Evolutionary conservation across 768 basidiomycete species (phyloP), one percentile per base, ranked within the genome.

Genomic region (Leucocoprinus birnbaumii): DNA sequence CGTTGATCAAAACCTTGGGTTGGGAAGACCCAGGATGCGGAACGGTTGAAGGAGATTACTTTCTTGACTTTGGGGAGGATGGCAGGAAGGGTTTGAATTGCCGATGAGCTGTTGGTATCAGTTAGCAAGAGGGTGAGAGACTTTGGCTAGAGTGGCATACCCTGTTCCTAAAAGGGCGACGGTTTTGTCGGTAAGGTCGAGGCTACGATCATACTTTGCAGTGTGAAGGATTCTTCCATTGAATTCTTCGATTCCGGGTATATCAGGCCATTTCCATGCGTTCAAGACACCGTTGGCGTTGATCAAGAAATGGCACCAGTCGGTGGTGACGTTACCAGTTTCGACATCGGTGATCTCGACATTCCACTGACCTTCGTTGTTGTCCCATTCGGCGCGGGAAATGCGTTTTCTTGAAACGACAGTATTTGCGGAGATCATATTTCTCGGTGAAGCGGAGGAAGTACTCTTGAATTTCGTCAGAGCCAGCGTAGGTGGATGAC

Each of bases 121-220:
- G 3, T 2, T 51, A 34, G 26, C 3, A n/a, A n/a, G n/a, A n/a
- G n/a, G 46, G 16, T 24, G 16, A 21, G 31, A 14, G 25, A 44
- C 14, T 21, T 26, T 21, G 19, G n/a, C 21, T 3, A 34, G 21
- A 18, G 25, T 24, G 3, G 53, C 64, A 46, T 38, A 70, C 70
- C 70, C 69, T 52, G 69, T 71, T 56, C 80, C 79, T 70, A 64
- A 71, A 51, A 66, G 64, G 57, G 59, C 72, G 62, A 63, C 71
- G 61, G 48, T 71, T 67, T 67, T 74, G 46, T 71, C 74, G 61
- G 57, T 67, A 21, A 66, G 63, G 46, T 67, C 64, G 7, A 67
- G 44, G n/a, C 47, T 52, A 14, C 58, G 55, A 42, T 68, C 66
- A 61, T 66, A 74, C n/a, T 60, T 56, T 1, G 73, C 72, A 0